Base-by-base conservation (phyloP, 768 basidiomycete species). In the Rhizopogon vulgaris region DNA sequence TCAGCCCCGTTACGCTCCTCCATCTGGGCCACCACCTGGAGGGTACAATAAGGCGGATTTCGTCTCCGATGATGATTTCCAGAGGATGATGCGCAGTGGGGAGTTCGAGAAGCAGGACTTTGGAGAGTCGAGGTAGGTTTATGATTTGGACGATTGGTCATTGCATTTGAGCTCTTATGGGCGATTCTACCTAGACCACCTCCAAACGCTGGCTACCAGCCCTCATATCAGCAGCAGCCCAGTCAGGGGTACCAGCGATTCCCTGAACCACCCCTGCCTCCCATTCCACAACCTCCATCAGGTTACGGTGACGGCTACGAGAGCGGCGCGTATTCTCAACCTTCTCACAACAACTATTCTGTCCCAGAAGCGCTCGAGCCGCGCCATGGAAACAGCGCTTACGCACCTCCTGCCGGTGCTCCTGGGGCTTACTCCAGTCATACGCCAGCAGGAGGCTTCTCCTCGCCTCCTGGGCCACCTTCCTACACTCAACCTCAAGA, bases 41-140 rank as follows among this genome's bases (percentile, higher is more conserved):
- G 64, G 57, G 5, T 46, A 64, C 15, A 56, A 53, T 41, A 60
- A 55, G 1, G 52, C 41, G n/a, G 64, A 66, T 58, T 68, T 68
- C 41, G 64, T 60, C 46, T 56, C 64, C 41, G 64, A 66, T 55
- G 62, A 41, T 4, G 64, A 66, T 1, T 58, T 66, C 32, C 17
- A 53, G 6, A 54, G 55, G 46, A 57, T 66, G 58, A 47, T 68
- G 41, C 1, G 39, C 3, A 4, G 49, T 1, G 64, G 66, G 1
- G 47, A 43, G 41, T 57, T 66, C 12, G 6, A 8, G 15, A 15
- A 7, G 25, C 28, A 51, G 28, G 49, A 51, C 42, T 48, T 22
- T 48, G 43, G 49, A 11, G 49, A 51, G 12, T 11, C 45, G 15
- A 51, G 49, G 40, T 24, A 12, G 15, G 45, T 34, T 22, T 10